Evolutionary conservation across 371 early-diverging fungal species (phyloP).

Genomic region (Mortierella sp.): DNA sequence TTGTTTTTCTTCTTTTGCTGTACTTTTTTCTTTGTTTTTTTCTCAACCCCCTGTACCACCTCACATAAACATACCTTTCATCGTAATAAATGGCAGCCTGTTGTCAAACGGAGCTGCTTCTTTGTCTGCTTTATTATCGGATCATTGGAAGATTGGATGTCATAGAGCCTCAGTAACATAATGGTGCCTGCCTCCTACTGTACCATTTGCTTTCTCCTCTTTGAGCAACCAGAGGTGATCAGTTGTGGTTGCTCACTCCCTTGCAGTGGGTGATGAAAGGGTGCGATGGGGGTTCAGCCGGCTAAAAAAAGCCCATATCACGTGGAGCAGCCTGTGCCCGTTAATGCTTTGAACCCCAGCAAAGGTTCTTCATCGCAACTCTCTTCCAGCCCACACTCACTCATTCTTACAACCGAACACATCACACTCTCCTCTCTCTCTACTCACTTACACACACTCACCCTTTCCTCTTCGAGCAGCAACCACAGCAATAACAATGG

Average conservation of each 20-base stretch:
- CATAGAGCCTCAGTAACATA: neutral
- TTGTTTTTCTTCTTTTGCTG: too few species aligned
- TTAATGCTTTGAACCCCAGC: neutral
- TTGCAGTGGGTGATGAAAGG: neutral
- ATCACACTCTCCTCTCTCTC: neutral
- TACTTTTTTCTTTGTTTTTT: neutral
- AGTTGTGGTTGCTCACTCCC: neutral
- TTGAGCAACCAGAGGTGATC: neutral
- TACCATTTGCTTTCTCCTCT: neutral
- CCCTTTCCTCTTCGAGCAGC: too few species aligned
- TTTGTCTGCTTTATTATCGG: neutral
- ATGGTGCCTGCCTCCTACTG: too few species aligned
- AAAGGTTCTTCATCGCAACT: neutral
- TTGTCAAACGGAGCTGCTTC: neutral
- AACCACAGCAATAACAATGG: conserved; percentile 19
- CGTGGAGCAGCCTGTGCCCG: neutral
- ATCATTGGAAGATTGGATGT: neutral
- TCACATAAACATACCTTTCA: neutral
- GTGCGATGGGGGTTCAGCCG: neutral
- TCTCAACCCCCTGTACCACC: neutral
- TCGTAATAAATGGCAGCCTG: neutral
- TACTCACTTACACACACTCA: neutral
- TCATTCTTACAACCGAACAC: neutral
- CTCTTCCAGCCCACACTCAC: neutral
- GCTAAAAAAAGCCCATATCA: neutral